Base-by-base conservation (phyloP, 805 yeast genomes). In the Saturnispora silvae region DNA sequence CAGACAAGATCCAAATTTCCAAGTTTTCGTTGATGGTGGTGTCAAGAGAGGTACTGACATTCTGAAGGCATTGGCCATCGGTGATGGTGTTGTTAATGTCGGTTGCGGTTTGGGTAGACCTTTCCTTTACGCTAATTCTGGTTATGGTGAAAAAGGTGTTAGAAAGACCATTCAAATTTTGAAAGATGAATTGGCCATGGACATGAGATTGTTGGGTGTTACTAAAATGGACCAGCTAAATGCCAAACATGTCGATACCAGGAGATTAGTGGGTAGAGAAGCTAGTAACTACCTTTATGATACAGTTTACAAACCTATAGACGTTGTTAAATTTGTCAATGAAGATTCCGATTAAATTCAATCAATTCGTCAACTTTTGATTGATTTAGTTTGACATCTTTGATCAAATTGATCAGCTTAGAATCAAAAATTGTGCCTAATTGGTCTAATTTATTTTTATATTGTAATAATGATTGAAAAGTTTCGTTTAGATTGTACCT, bases 151-250 rank as follows among this genome's bases (percentile, higher is more conserved):
- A 46, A 65, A 63, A 13, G 84, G 84, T 45, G 83, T 77, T 11
- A 63, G 66, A 17, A 72, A 64, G 46, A 74, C 78, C 2, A 66
- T 75, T 38, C 72, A 72, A 39, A 59, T 84, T 40, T 60, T 85
- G 44, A 73, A 72, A 45, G 80, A 75, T 42, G 95, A 84, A 53
- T 46, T 84, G 17, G 73, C 66, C 38, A 75, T 81, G 79, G 73
- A 76, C 50, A 81, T 85, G 94, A 68, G 92, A 45, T 61, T 85
- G 35, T 54, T 84, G 26, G 95, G 95, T 31, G 89, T 73, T 14
- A 71, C 69, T 11, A 68, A 63, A 30, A 56, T 85, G 26, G 65
- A 63, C 14, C 72, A 85, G 28, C 63, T 85, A 39, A 65, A 73
- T 42, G 77, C 75, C 11, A 63, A 65, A 4, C 68, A 72, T 48